A percentile compares a stretch with the other conserved stretches of the same genome.
Conservation (phyloP, 2,329 filamentous ascomycete genomes). For the Camptophora hylomeconis region DNA sequence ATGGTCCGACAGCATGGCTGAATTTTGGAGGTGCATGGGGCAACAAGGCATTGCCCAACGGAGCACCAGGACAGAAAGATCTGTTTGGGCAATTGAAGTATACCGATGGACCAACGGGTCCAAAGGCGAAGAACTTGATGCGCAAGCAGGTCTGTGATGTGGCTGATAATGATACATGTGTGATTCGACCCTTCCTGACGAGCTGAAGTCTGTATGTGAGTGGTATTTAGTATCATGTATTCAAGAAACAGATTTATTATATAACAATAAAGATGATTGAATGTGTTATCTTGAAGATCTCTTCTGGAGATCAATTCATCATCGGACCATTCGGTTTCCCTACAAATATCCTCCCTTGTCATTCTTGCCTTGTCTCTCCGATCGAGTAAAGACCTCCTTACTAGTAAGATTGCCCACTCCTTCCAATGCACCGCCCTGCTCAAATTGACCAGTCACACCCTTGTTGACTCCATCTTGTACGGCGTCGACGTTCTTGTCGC, state of each 20-base stretch:
- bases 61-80: constrained; percentile 28
- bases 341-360: constrained; percentile 28
- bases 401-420: constrained; percentile 18
- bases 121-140: constrained; percentile 45
- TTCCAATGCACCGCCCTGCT: constrained; percentile 47
- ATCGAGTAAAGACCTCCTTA: constrained; percentile 19
- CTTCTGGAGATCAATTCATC: neutral
- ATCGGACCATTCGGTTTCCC: no score
- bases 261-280: neutral
- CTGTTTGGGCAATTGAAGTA: constrained; percentile 44
- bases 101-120: constrained; percentile 46
- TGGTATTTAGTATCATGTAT: no score
- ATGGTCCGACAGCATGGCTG: constrained; percentile 43
- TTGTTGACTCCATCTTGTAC: constrained; percentile 55
- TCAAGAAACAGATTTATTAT: neutral
- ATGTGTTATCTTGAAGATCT: neutral
- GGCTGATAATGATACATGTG: no score
- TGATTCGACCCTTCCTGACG: no score
- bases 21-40: constrained; percentile 49
- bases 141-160: constrained; percentile 44
- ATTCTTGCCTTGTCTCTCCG: constrained; percentile 35
- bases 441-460: constrained; percentile 50
- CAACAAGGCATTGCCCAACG: constrained; percentile 42
- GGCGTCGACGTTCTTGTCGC: constrained; percentile 51
- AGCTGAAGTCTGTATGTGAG: no score